Conservation (phyloP, 352 stramenopile species). For the Globisporangium splendens region DNA sequence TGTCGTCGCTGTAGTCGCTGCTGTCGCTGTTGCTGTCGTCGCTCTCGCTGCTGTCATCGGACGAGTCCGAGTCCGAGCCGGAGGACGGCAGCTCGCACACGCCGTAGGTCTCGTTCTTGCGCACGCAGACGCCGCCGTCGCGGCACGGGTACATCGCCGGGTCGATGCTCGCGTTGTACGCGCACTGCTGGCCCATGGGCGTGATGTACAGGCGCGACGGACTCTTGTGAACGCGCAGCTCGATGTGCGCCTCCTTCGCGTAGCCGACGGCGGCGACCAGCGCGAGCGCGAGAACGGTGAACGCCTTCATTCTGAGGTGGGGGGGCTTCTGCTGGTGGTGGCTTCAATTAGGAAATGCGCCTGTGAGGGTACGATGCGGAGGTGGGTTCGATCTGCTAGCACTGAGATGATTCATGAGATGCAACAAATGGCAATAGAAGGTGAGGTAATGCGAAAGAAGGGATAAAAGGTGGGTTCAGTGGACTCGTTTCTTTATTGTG, state of each 20-base stretch:
- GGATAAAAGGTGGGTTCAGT: too few species aligned
- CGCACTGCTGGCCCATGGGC: slow-evolving; percentile 49
- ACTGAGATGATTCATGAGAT: too few species aligned
- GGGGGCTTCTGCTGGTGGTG: background rate
- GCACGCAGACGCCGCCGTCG: slow-evolving; percentile 39
- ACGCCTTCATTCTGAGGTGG: slow-evolving; percentile 8
- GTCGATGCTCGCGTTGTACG: slow-evolving; percentile 53
- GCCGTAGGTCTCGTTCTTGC: slow-evolving; percentile 54
- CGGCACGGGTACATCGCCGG: slow-evolving; percentile 53
- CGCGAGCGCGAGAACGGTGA: slow-evolving; percentile 5
- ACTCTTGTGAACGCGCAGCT: slow-evolving; percentile 25
- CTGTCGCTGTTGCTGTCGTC: slow-evolving; percentile 9
- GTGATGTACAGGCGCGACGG: slow-evolving; percentile 55
- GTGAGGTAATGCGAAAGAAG: too few species aligned
- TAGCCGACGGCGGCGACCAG: slow-evolving; percentile 12
- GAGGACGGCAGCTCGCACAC: slow-evolving; percentile 28
- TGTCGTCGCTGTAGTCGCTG: slow-evolving; percentile 7
- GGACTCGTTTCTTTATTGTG: too few species aligned
- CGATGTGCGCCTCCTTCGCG: slow-evolving; percentile 30
- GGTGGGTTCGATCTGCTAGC: too few species aligned
- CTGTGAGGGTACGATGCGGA: too few species aligned
- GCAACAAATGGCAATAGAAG: too few species aligned
- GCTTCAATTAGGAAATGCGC: slow-evolving; percentile 3
- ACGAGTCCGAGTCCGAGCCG: slow-evolving; percentile 12
- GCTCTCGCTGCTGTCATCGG: slow-evolving; percentile 9